These are phyloP conservation scores for Camillea tinctor DNA, from an alignment of 2,329 filamentous ascomycete genomes.

Conservation along the genomic window DNA sequence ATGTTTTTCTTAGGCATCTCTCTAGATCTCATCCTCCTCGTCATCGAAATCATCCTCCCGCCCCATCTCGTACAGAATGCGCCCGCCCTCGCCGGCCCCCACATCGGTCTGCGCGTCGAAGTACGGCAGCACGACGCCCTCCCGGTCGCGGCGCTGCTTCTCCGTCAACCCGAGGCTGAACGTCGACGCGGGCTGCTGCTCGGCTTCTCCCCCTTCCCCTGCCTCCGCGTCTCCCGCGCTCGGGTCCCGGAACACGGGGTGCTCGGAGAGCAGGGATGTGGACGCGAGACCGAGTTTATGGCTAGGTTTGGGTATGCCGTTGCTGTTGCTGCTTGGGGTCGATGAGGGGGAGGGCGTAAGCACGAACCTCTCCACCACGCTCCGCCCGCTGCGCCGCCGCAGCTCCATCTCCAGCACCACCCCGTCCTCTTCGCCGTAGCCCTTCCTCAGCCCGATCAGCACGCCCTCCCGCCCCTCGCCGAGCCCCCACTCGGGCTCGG, in stretches of 20 bases:
- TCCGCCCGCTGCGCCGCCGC: constrained; percentile 75
- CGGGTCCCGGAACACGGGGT: constrained; percentile 63
- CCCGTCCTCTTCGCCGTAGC: constrained; percentile 36
- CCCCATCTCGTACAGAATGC: constrained; percentile 96
- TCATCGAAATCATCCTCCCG: constrained; percentile 96
- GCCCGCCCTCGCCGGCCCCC: constrained; percentile 78
- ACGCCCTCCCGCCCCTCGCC: constrained; percentile 76
- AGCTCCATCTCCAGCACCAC: constrained; percentile 84
- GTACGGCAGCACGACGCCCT: constrained; percentile 89
- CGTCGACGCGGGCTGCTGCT: constrained; percentile 62
- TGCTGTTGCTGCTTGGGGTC: constrained; percentile 12
- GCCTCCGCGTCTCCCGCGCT: constrained; percentile 31
- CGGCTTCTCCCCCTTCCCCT: constrained; percentile 38
- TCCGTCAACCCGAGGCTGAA: constrained; percentile 88
- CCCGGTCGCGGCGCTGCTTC: constrained; percentile 81
- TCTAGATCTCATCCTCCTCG: constrained; percentile 53
- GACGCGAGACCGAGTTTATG: too few relatives aligned
- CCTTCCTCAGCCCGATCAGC: constrained; percentile 61
- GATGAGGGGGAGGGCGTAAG: constrained; percentile 34
- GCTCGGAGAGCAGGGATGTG: constrained; percentile 75
- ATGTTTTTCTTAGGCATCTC: neutral
- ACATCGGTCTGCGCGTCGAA: constrained; percentile 90
- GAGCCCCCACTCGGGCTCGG: constrained; percentile 76
- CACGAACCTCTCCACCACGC: constrained; percentile 68
- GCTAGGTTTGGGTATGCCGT: too few relatives aligned